phyloP scores from a whole-genome alignment of 257 asterid genomes.

The Linderniella brevidens region DNA sequence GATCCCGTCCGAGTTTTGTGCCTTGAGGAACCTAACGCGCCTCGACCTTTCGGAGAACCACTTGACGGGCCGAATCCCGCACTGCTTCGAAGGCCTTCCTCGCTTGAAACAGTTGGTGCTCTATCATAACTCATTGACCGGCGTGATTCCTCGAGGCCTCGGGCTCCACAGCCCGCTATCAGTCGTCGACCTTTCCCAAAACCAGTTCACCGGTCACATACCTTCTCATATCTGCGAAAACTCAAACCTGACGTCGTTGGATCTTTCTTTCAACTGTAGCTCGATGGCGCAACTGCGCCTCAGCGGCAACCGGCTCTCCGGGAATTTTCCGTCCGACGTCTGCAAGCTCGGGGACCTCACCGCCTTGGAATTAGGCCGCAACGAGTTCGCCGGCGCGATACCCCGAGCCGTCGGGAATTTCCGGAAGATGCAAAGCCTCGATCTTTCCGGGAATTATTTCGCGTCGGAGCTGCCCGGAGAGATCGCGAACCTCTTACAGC shows the following conservation, averaged over 20 bases:
- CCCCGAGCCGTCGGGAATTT: conserved; percentile 53
- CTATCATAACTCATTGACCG: conserved; percentile 47
- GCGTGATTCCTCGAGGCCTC: conserved; percentile 53
- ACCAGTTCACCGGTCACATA: conserved; percentile 49
- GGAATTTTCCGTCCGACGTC: conserved; percentile 55
- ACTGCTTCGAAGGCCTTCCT: conserved; percentile 54
- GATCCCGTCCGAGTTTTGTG: conserved; percentile 58
- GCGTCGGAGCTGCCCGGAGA: conserved; percentile 50
- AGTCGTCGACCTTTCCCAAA: conserved; percentile 72
- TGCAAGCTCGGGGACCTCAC: conserved; percentile 56
- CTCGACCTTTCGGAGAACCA: conserved; percentile 68
- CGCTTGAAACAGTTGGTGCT: conserved; percentile 52
- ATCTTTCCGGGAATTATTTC: conserved; percentile 54
- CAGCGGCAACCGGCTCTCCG: conserved; percentile 34
- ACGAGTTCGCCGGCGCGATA: conserved; percentile 48
- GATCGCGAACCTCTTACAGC: conserved; percentile 51
- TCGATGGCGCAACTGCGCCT: conserved; percentile 65
- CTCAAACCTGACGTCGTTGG: conserved; percentile 48
- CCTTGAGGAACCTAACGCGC: conserved; percentile 40
- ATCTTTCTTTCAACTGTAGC: conserved; percentile 48
- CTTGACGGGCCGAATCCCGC: conserved; percentile 74
- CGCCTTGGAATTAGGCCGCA: conserved; percentile 66
- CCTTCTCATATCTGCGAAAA: conserved; percentile 49
- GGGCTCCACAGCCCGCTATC: conserved; percentile 55
- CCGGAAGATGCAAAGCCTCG: conserved; percentile 69